Base-by-base conservation (phyloP, 768 basidiomycete species). In the Gloeopeniophorella convolvens region DNA sequence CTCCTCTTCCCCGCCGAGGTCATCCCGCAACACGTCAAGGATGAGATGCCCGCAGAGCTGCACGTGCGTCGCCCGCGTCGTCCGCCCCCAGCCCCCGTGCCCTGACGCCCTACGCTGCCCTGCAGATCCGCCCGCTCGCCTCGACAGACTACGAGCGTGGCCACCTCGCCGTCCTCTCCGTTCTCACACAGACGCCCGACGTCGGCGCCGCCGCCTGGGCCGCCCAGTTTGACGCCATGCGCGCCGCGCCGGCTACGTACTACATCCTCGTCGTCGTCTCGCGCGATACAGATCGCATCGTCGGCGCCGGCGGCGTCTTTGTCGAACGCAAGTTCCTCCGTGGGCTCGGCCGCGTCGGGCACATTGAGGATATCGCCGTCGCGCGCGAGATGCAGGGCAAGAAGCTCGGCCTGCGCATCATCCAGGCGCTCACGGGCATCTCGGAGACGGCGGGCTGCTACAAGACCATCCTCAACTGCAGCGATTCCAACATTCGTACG, bases 301-400 rank as follows among this genome's bases (percentile, higher is more conserved):
- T 94, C 37, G 94, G 75, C 18, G 80, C 85, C 32, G 95, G 94
- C 16, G 77, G 81, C 6, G 72, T 96, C 46, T 80, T 98, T 63
- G 67, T 98, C 56, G 96, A 99, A 69, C 85, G 86, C 70, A 98
- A 99, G 72, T 97, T 98, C 75, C 70, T 93, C 35, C 78, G 93
- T 33, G 81, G 78, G 1, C 71, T 89, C n/a, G 89, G 90, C 18
- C 75, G 76, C 56, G 89, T 92, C 12, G 96, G 94, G 0, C 96
- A 99, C 63, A 93, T 99, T 56, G 96, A 99, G 69, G 96, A 99
- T 65, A 96, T 99, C 55, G 94, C 91, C 3, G 94, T 99, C 16
- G 82, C 88, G 68, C 82, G 85, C 68, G 72, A 66, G 35, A 79
- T 87, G 69, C 93, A 96, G 73, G 96, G 96, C 27, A 86, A 85